Evolutionary conservation across 768 basidiomycete species (phyloP).

Genomic region (Inosperma sp.): DNA sequence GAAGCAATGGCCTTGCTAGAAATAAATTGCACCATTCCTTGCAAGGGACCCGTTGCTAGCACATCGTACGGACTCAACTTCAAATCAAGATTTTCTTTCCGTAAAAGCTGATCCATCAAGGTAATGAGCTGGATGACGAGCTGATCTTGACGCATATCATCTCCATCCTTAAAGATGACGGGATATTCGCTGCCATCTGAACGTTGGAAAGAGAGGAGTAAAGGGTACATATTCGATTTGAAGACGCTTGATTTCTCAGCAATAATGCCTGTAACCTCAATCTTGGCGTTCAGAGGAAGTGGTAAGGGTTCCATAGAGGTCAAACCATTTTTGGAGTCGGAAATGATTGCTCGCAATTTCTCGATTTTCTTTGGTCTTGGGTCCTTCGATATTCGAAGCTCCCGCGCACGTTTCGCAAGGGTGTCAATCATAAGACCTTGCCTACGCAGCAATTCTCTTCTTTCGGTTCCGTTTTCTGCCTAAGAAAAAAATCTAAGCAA

Average conservation of each 20-base stretch:
- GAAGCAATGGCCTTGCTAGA: constrained; percentile 94
- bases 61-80: constrained; percentile 91
- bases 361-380: constrained; percentile 97
- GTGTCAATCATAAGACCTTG: constrained; percentile 88
- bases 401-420: constrained; percentile 79
- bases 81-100: constrained; percentile 93
- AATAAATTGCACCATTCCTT: constrained; percentile 96
- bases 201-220: constrained; percentile 87
- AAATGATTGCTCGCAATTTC: constrained; percentile 79
- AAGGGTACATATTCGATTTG: constrained; percentile 93
- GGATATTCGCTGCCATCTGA: constrained; percentile 83
- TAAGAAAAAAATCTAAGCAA: constrained; percentile 23
- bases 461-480: constrained; percentile 72
- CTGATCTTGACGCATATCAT: constrained; percentile 98
- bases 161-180: constrained; percentile 98
- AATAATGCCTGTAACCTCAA: constrained; percentile 81
- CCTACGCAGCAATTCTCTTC: constrained; percentile 83
- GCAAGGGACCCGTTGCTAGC: constrained; percentile 82
- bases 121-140: constrained; percentile 98
- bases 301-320: constrained; percentile 75
- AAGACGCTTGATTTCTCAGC: constrained; percentile 93
- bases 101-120: constrained; percentile 88
- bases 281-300: constrained; percentile 84
- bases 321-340: constrained; percentile 84
- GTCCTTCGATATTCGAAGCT: constrained; percentile 87